Percentiles rank a stretch among this genome's conserved stretches.
Conservation (phyloP, 2,329 filamentous ascomycete genomes). For the Nemania serpens region DNA sequence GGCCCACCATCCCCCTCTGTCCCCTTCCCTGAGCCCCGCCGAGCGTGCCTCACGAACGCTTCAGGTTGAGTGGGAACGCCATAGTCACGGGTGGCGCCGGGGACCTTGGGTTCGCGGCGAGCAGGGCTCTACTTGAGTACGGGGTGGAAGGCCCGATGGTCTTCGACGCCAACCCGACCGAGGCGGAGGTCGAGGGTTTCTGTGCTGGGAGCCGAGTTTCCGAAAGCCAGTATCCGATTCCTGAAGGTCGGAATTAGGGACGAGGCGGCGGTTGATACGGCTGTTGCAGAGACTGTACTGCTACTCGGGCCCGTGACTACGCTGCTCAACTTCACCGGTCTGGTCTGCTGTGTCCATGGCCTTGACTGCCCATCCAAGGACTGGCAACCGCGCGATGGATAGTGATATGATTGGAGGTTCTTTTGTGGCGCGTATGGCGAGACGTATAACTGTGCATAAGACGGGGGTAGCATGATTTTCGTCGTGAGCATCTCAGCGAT, state of each 20-base stretch:
- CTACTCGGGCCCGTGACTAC: constrained; percentile 49
- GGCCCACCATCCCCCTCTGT: constrained; percentile 35
- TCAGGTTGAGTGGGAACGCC: constrained; percentile 38
- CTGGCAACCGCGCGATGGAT: constrained; percentile 68
- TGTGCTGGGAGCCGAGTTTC: constrained; percentile 58
- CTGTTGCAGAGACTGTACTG: constrained; percentile 34
- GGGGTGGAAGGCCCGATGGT: constrained; percentile 40
- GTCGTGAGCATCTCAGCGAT: constrained; percentile 70
- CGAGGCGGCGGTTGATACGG: constrained; percentile 49
- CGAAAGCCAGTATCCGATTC: constrained; percentile 53
- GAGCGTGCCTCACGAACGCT: constrained; percentile 36
- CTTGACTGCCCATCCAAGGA: constrained; percentile 61
- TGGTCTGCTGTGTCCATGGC: constrained; percentile 66
- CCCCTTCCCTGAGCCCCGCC: constrained; percentile 23
- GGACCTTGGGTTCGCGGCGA: constrained; percentile 38
- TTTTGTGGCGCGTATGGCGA: constrained; percentile 65
- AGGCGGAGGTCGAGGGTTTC: constrained; percentile 45
- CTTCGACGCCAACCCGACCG: constrained; percentile 39
- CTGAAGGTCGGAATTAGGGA: constrained; percentile 64
- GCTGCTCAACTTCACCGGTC: constrained; percentile 69
- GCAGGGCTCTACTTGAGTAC: constrained; percentile 41
- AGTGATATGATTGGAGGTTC: constrained; percentile 75
- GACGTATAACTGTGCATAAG: constrained; percentile 55
- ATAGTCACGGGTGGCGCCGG: constrained; percentile 42
- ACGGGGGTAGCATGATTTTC: constrained; percentile 66